Evolutionary conservation across 2,329 filamentous ascomycete species (phyloP), one percentile per base, ranked within the genome.

Genomic region (Talaromyces sp.): DNA sequence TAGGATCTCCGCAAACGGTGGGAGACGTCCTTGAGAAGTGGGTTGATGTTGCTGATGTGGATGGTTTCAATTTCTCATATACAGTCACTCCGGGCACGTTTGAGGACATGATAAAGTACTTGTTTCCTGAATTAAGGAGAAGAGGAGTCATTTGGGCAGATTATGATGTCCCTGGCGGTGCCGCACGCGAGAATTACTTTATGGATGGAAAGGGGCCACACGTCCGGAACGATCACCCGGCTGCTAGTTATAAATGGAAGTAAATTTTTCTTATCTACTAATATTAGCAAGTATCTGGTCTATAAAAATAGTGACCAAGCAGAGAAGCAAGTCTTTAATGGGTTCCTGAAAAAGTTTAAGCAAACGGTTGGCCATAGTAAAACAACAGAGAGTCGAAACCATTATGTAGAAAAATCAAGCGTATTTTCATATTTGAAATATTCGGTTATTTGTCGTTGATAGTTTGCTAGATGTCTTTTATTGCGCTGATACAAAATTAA

Each of bases 71-170:
- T 65, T 62, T 82, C 24, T 75, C 70, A 7, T 80, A 82, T 69
- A 78, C 81, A 14, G 80, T 78, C 1, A 82, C 77, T 6, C 80
- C 80, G 1, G 80, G 80, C 0, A 81, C 77, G 0, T 82, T 82
- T 65, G 79, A 81, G 66, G 80, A 82, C 57, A 74, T 82, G 10
- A 77, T 82, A 27, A 78, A 82, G 32, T 61, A 81, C 60, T 65
- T 83, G 29, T 70, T 82, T 38, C 80, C 80, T 0, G 80, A 82
- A 65, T 65, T 76, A 62, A 69, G 66, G 57, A 59, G 60, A 2
- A 62, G 75, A 24, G 75, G 73, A 2, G 53, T 76, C 9, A 79
- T 79, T 65, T 74, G 74, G 69, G 68, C 68, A 1, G 74, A 74
- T 32, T 75, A 75, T 63, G 70, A 65, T 1, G 72, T 74, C 2